Percentiles rank a stretch among this genome's conserved stretches.
phyloP scores from a whole-genome alignment of 2,329 filamentous ascomycete species.

The Cordyceps farinosa region DNA sequence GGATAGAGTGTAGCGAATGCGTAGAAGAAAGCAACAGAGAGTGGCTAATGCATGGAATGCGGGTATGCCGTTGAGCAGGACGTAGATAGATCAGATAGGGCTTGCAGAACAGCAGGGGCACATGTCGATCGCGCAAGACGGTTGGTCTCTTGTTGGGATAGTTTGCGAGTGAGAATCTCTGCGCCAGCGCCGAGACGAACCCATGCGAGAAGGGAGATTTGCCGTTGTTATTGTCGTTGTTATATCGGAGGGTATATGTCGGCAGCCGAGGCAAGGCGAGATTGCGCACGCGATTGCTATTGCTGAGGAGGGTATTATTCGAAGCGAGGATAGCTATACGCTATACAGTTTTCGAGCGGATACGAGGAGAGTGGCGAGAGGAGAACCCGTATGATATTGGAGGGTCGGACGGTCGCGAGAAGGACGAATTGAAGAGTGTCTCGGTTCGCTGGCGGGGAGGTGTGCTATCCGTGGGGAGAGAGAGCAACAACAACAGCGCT shows the following conservation, averaged over 20 bases:
- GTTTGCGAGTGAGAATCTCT: constrained; percentile 8
- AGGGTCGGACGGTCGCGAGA: not conserved
- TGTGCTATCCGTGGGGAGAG: not conserved
- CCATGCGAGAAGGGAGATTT: not conserved
- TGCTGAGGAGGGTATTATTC: not conserved
- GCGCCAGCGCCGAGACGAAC: constrained; percentile 12
- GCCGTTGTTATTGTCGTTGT: not conserved
- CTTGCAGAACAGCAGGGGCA: constrained; percentile 4
- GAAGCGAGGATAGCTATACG: not conserved
- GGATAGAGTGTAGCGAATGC: not conserved
- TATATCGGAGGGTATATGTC: not conserved
- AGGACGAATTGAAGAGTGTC: not conserved
- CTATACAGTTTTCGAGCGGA: not conserved
- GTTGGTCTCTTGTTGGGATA: not conserved
- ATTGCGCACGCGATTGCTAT: not conserved
- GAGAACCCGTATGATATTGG: not conserved
- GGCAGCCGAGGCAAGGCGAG: not conserved
- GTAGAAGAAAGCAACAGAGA: not conserved
- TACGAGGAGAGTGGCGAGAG: not conserved
- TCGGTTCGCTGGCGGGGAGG: not conserved
- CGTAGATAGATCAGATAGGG: constrained; percentile 11
- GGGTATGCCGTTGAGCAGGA: not conserved
- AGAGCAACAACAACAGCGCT: too few species aligned
- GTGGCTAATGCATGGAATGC: constrained; percentile 9
- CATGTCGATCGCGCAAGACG: constrained; percentile 4